Conservation (phyloP, 352 stramenopile genomes). For the Globisporangium parvum region DNA sequence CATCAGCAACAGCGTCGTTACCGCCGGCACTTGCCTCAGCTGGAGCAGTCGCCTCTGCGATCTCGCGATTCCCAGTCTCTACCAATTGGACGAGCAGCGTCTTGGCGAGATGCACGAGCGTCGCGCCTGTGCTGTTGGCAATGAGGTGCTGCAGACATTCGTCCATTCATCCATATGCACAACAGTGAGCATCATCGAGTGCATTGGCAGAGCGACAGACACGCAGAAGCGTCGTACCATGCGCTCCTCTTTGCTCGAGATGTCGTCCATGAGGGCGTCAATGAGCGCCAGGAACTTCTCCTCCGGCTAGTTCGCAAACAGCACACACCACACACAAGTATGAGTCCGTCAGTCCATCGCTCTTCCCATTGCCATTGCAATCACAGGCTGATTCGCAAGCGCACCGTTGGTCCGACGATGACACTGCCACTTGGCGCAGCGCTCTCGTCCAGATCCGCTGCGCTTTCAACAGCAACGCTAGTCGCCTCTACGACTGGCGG, state of each 20-base stretch:
- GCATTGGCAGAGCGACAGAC: background rate
- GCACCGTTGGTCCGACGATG: too few species aligned
- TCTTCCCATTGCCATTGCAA: too few species aligned
- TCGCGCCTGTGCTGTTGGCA: constrained; percentile 63
- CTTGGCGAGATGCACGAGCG: constrained; percentile 71
- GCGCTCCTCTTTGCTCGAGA: constrained; percentile 51
- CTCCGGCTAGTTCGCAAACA: constrained; percentile 30
- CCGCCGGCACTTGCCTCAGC: background rate
- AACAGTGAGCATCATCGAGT: background rate
- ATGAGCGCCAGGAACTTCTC: constrained; percentile 53
- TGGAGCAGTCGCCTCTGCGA: constrained; percentile 21
- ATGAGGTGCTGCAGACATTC: constrained; percentile 31
- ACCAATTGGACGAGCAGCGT: constrained; percentile 57
- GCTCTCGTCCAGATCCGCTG: too few species aligned
- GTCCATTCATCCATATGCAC: background rate
- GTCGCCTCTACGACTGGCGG: too few species aligned
- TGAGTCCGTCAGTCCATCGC: too few species aligned
- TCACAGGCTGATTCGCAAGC: too few species aligned
- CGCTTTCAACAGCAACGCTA: too few species aligned
- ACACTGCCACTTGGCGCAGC: too few species aligned
- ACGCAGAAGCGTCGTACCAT: constrained; percentile 17
- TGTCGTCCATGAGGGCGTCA: constrained; percentile 50
- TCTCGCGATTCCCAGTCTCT: constrained; percentile 48
- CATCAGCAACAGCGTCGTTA: constrained; percentile 21
- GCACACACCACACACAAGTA: too few species aligned